phyloP scores from a whole-genome alignment of 495 filamentous ascomycete species.

The Thozetella sp. region DNA sequence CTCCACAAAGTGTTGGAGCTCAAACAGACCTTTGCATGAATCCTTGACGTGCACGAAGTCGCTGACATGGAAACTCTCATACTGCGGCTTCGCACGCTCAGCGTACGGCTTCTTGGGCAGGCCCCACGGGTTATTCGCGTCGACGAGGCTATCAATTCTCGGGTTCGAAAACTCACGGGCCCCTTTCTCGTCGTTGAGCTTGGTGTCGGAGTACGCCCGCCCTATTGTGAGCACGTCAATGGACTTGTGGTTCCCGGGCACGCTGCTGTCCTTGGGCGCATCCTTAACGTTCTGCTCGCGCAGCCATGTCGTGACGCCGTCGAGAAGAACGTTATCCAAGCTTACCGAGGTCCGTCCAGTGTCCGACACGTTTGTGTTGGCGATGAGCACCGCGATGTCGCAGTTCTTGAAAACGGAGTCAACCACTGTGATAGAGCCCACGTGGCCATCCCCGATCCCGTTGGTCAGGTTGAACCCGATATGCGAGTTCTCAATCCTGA shows the following conservation, averaged over 20 bases:
- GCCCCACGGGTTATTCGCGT: neutral
- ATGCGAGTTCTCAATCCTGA: slow-evolving; percentile 3
- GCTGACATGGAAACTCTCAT: slow-evolving; percentile 45
- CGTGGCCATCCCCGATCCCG: neutral
- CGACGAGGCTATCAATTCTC: slow-evolving; percentile 2
- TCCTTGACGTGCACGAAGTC: slow-evolving; percentile 10
- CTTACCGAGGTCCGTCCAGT: slow-evolving; percentile 2
- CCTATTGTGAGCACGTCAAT: slow-evolving; percentile 3
- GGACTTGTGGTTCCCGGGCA: neutral
- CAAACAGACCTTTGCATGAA: slow-evolving; percentile 4
- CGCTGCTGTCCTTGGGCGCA: slow-evolving; percentile 1
- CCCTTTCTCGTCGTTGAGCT: slow-evolving; percentile 1
- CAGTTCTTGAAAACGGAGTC: slow-evolving; percentile 1
- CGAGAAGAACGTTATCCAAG: slow-evolving; percentile 2
- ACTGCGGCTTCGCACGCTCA: slow-evolving; percentile 62
- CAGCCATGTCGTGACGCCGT: slow-evolving; percentile 2
- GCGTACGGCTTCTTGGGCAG: slow-evolving; percentile 36
- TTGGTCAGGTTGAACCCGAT: slow-evolving; percentile 1
- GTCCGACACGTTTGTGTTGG: slow-evolving; percentile 1
- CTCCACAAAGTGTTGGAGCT: neutral
- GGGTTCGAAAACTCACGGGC: slow-evolving; percentile 1
- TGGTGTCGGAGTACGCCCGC: neutral
- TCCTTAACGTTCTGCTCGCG: neutral
- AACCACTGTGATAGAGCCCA: slow-evolving; percentile 1
- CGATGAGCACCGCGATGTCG: slow-evolving; percentile 2